Evolutionary conservation across 2,329 filamentous ascomycete genomes (phyloP), one percentile per base, ranked within the genome.

Genomic region (Esteya vermicola): DNA sequence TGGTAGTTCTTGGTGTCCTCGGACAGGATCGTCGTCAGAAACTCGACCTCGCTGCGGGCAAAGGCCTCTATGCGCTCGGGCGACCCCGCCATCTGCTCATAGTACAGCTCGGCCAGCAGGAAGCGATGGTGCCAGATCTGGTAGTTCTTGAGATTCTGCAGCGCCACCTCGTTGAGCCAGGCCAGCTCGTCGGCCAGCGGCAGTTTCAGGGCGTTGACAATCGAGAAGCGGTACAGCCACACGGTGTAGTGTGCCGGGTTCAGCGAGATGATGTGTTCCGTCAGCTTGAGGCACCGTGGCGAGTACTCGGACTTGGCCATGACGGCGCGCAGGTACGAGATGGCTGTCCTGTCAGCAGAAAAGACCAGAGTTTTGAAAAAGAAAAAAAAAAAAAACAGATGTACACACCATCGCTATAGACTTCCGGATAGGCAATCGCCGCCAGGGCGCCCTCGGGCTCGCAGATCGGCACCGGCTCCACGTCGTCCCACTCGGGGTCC

Each of bases 221-320:
- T 82, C 53, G 80, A 76, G 50, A 88, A 85, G 45, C 91, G 82
- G 66, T 93, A 98, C 19, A 96, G 75, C 91, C 91, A 98, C 45
- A 96, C 89, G 14, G 91, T 98, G 64, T 98, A 98, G 64, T 98
- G 91, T 1, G 91, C 88, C 14, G 91, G 84, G 59, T 98, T 98
- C 72, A 95, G 78, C 44, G 69, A 67, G 55, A 98, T 96, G 54
- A 98, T 78, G 59, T 89, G 78, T 55, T 86, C 81, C 5, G 91
- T 98, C 46, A 98, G 73, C 25, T 68, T 71, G 33, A 98, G 70
- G 27, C 78, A 82, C 36, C 91, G 74, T 19, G 79, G 71, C 20
- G 82, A 86, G 64, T 81, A 72, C 60, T 98, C 91, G 55, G 93
- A 81, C 36, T 67, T 68, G 13, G 84, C 82, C 89, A 98, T 98